Evolutionary conservation across 192 early-diverging fungal genomes (phyloP).

Genomic region (Backusella liffmaniae): DNA sequence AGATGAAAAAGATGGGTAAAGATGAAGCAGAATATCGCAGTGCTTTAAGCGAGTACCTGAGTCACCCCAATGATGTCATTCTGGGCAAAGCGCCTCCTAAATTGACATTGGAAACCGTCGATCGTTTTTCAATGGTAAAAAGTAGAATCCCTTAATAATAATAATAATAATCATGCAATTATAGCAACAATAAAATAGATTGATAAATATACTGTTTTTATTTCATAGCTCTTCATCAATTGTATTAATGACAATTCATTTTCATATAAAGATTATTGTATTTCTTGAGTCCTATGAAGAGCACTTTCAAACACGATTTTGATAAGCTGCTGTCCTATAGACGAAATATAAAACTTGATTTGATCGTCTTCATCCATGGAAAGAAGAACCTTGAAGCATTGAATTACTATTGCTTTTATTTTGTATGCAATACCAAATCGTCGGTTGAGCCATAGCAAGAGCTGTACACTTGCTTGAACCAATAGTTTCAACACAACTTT

Average conservation of each 20-base stretch:
- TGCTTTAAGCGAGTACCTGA: slow-evolving; percentile 23
- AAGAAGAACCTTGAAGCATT: neutral
- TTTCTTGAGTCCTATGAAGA: neutral
- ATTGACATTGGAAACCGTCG: slow-evolving; percentile 80
- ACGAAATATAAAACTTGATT: neutral
- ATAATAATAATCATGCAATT: neutral
- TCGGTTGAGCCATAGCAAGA: neutral
- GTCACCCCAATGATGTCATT: slow-evolving; percentile 38
- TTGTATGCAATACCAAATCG: neutral
- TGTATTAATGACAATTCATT: neutral
- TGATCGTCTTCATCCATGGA: neutral
- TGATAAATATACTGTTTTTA: neutral
- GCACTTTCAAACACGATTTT: neutral
- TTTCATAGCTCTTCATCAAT: neutral
- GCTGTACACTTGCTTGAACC: neutral
- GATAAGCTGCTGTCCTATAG: neutral
- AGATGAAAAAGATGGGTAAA: slow-evolving; percentile 39
- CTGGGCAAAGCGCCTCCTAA: slow-evolving; percentile 48
- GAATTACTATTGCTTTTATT: neutral
- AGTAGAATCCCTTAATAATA: slow-evolving; percentile 76
- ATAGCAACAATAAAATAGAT: neutral
- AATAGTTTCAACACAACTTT: neutral
- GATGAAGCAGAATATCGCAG: slow-evolving; percentile 39
- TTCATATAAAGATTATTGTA: neutral
- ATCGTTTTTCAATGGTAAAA: slow-evolving; percentile 89